These are phyloP conservation scores for Podila verticillata DNA, from an alignment of 192 early-diverging fungal species.

Conservation along the genomic window DNA sequence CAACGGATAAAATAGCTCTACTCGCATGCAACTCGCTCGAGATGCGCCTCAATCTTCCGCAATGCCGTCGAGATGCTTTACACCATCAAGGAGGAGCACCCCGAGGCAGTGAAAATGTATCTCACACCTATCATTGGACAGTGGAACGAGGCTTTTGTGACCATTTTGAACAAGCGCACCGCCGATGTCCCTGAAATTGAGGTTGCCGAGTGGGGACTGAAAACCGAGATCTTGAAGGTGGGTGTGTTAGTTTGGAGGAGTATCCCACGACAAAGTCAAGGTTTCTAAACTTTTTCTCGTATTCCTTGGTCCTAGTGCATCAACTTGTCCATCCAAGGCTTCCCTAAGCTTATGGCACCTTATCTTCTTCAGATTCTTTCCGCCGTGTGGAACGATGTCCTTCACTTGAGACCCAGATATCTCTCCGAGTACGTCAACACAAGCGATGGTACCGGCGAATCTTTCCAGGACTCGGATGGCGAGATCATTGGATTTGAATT, in stretches of 20 bases:
- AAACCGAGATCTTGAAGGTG: conserved; percentile 80
- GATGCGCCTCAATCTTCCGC: conserved; percentile 83
- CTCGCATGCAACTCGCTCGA: conserved; percentile 72
- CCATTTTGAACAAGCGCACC: conserved; percentile 68
- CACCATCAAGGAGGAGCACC: conserved; percentile 82
- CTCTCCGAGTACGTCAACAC: conserved; percentile 50
- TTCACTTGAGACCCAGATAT: conserved; percentile 65
- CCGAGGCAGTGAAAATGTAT: conserved; percentile 72
- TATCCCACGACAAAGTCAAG: not conserved
- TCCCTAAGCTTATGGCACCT: conserved; percentile 68
- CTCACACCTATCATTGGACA: conserved; percentile 78
- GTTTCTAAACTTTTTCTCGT: not conserved
- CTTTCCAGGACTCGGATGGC: conserved; percentile 77
- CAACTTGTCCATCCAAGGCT: conserved; percentile 65
- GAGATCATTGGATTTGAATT: conserved; percentile 72
- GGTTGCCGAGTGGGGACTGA: conserved; percentile 69
- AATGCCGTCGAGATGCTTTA: conserved; percentile 88
- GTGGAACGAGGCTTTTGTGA: conserved; percentile 81
- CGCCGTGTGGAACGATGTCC: conserved; percentile 79
- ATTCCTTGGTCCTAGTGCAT: conserved; percentile 59
- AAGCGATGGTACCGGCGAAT: conserved; percentile 45
- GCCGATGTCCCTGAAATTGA: conserved; percentile 54
- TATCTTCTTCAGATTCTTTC: conserved; percentile 65
- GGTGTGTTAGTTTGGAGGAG: not conserved
- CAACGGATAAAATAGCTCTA: conserved; percentile 53